Conservation (phyloP, 495 filamentous ascomycete species). For the Extremus antarcticus region DNA sequence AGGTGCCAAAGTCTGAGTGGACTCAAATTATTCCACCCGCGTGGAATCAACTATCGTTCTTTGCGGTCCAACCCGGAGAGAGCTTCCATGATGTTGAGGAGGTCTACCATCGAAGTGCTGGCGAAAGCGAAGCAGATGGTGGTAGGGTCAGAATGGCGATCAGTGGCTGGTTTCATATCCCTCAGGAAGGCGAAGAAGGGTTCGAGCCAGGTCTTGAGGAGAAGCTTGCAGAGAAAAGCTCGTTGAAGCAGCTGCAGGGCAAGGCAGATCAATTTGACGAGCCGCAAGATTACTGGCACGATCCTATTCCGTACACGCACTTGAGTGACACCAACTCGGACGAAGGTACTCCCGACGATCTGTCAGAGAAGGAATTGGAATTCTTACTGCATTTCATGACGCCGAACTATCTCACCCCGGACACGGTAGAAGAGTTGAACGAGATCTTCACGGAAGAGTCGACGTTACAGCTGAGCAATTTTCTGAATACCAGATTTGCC, state of each 20-base stretch:
- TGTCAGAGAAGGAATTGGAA: constrained; percentile 66
- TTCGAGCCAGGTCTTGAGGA: constrained; percentile 82
- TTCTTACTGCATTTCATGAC: constrained; percentile 83
- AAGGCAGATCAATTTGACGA: constrained; percentile 79
- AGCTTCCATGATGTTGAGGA: constrained; percentile 99
- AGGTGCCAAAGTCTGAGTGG: constrained; percentile 63
- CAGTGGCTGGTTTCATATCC: constrained; percentile 99
- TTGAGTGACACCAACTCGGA: constrained; percentile 31
- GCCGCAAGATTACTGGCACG: constrained; percentile 52
- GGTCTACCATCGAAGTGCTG: constrained; percentile 61
- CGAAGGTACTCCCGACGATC: constrained; percentile 37
- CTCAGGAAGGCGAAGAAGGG: constrained; percentile 89
- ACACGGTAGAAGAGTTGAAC: constrained; percentile 72
- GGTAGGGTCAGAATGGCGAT: constrained; percentile 90
- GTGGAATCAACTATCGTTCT: constrained; percentile 96
- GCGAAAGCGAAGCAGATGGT: constrained; percentile 50
- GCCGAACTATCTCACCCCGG: constrained; percentile 85
- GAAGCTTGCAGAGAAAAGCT: constrained; percentile 74
- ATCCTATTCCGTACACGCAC: constrained; percentile 35
- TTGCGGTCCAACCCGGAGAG: constrained; percentile 91
- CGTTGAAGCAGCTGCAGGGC: constrained; percentile 79
- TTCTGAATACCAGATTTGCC: constrained; percentile 69
- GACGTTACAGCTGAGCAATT: constrained; percentile 63
- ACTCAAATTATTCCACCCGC: constrained; percentile 61
- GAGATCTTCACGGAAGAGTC: constrained; percentile 72